Conservation (phyloP, 805 yeast species). For the Candida berthetii region DNA sequence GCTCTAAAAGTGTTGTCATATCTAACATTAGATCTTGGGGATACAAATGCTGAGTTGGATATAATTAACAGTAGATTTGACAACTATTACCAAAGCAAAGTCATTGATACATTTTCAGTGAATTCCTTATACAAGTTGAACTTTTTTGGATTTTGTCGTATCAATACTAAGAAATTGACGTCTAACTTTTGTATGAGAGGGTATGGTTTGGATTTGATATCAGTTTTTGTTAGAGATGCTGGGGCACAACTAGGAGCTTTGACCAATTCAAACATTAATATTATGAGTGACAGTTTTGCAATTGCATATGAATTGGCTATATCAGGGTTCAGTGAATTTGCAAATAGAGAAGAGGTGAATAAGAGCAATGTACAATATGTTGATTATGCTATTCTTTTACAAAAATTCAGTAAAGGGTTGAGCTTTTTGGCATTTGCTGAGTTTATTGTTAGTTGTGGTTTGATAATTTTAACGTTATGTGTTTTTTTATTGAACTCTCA, state of each 20-base stretch:
- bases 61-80: conserved; percentile 15
- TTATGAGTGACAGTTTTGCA: conserved; percentile 34
- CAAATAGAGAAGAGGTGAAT: conserved; percentile 9
- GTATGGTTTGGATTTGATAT: conserved; percentile 40
- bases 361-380: conserved; percentile 9
- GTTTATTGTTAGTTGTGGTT: conserved; percentile 3
- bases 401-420: conserved; percentile 19
- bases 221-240: conserved; percentile 43
- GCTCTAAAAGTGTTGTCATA: conserved; percentile 37
- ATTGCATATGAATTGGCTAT: conserved; percentile 30
- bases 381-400: conserved; percentile 19
- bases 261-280: conserved; percentile 32
- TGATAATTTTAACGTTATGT: neutral
- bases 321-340: conserved; percentile 19
- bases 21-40: conserved; percentile 38
- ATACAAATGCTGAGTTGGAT: conserved; percentile 10
- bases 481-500: conserved; percentile 2
- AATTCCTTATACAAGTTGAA: conserved; percentile 36
- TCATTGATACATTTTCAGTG: conserved; percentile 39
- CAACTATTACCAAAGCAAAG: conserved; percentile 21
- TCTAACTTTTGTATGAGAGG: conserved; percentile 26
- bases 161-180: conserved; percentile 14
- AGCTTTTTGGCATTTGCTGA: conserved; percentile 12
- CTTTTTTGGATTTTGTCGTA: conserved; percentile 43
- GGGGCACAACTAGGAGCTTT: conserved; percentile 38